Percentiles rank a stretch among this genome's conserved stretches.
Conservation (phyloP, 2,329 filamentous ascomycete genomes). For the Fusarium sp. region DNA sequence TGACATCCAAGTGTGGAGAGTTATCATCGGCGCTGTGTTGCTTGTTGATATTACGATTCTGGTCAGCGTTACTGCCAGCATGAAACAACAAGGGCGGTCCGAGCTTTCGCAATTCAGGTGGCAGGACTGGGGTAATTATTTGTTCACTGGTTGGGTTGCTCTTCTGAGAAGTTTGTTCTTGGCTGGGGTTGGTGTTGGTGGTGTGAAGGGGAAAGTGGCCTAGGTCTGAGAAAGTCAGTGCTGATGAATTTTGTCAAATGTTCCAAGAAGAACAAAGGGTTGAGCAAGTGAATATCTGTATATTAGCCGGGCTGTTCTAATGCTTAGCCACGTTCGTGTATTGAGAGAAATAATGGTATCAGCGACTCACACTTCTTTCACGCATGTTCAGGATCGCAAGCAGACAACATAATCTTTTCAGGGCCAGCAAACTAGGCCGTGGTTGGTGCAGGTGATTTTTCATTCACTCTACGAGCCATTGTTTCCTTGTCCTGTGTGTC, state of each 20-base stretch:
- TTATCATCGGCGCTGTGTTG: conserved; percentile 32
- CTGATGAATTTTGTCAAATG: not conserved
- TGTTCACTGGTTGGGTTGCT: conserved; percentile 33
- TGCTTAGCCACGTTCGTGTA: not conserved
- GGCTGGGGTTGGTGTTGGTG: conserved; percentile 33
- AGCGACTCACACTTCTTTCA: no score
- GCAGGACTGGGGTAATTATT: conserved; percentile 40
- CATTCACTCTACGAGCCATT: not conserved
- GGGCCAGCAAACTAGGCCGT: no score
- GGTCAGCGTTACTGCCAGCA: conserved; percentile 31
- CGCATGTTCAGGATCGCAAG: no score
- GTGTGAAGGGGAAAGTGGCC: conserved; percentile 11
- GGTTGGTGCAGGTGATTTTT: not conserved
- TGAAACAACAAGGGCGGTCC: conserved; percentile 33
- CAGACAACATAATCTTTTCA: no score
- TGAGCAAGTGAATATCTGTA: not conserved
- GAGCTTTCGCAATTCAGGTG: conserved; percentile 20
- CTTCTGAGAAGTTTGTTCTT: conserved; percentile 37
- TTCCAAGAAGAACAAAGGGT: not conserved
- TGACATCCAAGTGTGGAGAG: conserved; percentile 43
- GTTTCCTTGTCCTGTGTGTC: not conserved
- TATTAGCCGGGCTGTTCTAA: not conserved
- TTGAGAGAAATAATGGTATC: not conserved
- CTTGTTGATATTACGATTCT: conserved; percentile 41
- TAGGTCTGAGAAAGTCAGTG: not conserved